Evolutionary conservation across 2,329 filamentous ascomycete genomes (phyloP).

Genomic region (Cladosporium sp.): DNA sequence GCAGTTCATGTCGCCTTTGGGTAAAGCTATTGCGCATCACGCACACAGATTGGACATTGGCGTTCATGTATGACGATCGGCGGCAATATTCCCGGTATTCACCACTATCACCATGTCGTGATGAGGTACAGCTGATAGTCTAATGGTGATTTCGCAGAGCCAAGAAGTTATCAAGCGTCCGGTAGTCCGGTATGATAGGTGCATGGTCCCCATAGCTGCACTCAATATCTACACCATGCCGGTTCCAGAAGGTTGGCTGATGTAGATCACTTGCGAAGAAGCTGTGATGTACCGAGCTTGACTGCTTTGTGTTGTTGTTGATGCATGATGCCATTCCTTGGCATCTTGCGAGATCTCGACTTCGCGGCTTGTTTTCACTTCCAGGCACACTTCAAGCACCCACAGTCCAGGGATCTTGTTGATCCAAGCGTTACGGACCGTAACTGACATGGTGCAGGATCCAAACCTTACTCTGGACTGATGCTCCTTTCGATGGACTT

Average conservation of each 20-base stretch:
- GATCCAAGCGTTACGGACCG: neutral
- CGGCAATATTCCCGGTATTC: neutral
- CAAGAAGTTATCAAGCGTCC: neutral
- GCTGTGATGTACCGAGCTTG: neutral
- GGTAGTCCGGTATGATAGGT: neutral
- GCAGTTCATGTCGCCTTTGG: neutral
- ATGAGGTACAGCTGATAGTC: neutral
- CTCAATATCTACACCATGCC: neutral
- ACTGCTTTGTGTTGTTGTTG: neutral
- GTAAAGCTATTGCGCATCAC: neutral
- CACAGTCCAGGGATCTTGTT: neutral
- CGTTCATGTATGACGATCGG: neutral
- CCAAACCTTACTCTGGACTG: neutral
- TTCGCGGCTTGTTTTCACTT: neutral
- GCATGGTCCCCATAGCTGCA: neutral
- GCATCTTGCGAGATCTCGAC: neutral
- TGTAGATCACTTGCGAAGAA: neutral
- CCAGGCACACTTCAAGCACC: neutral
- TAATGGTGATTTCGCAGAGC: neutral
- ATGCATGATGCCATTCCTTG: slow-evolving; percentile 1
- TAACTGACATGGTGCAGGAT: neutral
- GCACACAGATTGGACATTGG: neutral
- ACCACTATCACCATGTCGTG: neutral
- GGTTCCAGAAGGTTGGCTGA: neutral
- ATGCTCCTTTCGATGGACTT: neutral